A percentile compares a stretch with the other conserved stretches of the same genome.
These are phyloP conservation scores for Fraxinus albicans DNA, from an alignment of 305 asterid genomes.

Conservation along the genomic window DNA sequence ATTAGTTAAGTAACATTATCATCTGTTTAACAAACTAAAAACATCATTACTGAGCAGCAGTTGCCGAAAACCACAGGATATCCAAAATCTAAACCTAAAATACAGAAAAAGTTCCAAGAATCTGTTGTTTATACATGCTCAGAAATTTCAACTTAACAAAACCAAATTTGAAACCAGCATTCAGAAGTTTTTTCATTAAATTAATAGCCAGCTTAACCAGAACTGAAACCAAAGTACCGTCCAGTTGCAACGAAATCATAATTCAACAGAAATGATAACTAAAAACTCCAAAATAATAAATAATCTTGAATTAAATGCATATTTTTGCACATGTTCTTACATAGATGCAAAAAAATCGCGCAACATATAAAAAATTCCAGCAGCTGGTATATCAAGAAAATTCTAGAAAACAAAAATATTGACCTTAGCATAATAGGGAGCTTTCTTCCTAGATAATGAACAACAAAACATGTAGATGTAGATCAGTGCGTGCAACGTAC, in stretches of 20 bases:
- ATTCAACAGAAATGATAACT: not conserved
- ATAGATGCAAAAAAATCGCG: not conserved
- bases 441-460: not conserved
- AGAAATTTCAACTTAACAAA: not conserved
- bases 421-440: not conserved
- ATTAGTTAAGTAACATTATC: not conserved
- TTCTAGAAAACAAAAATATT: not conserved
- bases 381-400: not conserved
- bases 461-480: not conserved
- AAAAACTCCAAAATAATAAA: not conserved
- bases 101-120: constrained; percentile 1
- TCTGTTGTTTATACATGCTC: constrained; percentile 2
- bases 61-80: not conserved
- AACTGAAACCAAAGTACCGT: not conserved
- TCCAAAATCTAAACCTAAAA: constrained; percentile 1
- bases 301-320: not conserved
- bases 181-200: not conserved
- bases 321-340: not conserved
- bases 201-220: not conserved
- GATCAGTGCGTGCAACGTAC: not conserved
- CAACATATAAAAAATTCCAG: not conserved
- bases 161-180: not conserved
- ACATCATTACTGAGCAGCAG: not conserved
- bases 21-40: constrained; percentile 1
- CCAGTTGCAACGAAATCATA: not conserved